These are phyloP conservation scores for Lactifluus volemus DNA, from an alignment of 768 basidiomycete species.

Conservation along the genomic window DNA sequence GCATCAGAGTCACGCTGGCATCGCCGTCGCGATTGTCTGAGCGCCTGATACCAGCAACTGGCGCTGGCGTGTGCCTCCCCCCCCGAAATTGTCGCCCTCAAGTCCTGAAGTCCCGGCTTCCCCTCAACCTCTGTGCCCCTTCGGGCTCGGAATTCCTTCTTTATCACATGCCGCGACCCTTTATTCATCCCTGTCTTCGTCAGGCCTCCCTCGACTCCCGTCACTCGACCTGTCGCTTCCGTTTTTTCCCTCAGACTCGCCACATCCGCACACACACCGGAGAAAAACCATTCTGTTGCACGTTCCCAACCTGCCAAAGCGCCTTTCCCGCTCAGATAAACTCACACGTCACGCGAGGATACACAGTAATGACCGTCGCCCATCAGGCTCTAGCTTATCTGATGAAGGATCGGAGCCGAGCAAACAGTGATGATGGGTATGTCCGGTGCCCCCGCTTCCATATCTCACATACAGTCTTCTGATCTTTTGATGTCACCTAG, in stretches of 20 bases:
- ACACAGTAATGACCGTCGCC: conserved; percentile 56
- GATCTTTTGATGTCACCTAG: conserved; percentile 20
- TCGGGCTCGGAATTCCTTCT: not conserved
- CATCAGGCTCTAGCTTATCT: conserved; percentile 2
- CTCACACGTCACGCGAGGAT: conserved; percentile 94
- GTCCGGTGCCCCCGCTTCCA: conserved; percentile 21
- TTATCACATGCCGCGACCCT: not conserved
- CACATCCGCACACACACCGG: conserved; percentile 98
- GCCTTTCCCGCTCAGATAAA: conserved; percentile 97
- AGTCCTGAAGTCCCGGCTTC: too few relatives aligned
- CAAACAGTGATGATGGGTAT: conserved; percentile 77
- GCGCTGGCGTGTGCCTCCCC: too few relatives aligned
- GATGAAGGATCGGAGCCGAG: conserved; percentile 60
- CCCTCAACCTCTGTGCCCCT: too few relatives aligned
- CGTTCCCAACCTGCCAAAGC: conserved; percentile 94
- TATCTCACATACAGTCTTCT: not conserved
- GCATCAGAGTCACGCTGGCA: too few relatives aligned
- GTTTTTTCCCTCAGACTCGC: conserved; percentile 54
- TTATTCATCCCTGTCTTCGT: not conserved
- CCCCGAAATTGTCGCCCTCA: too few relatives aligned
- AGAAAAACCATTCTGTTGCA: conserved; percentile 94
- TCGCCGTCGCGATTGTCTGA: too few relatives aligned
- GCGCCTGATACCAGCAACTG: too few relatives aligned
- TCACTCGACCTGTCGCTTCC: not conserved
- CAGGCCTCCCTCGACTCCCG: too few relatives aligned